Evolutionary conservation across 257 asterid genomes (phyloP).

Genomic region (Pogostemon cablin): DNA sequence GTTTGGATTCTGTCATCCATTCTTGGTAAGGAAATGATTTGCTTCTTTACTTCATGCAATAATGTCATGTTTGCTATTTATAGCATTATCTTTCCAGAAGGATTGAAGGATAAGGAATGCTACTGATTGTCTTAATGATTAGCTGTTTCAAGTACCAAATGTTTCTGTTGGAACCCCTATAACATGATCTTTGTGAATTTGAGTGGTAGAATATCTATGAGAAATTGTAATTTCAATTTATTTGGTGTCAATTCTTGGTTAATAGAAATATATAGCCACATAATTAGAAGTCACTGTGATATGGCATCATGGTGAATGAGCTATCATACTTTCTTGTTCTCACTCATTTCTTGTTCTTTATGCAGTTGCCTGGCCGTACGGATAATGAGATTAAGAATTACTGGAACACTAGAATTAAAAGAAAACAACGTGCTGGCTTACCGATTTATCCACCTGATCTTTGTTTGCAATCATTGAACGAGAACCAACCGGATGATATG

Average conservation of each 20-base stretch:
- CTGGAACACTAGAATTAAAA: constrained; percentile 87
- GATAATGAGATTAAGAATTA: constrained; percentile 89
- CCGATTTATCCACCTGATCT: constrained; percentile 76
- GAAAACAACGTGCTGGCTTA: constrained; percentile 77
- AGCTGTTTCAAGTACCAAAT: neutral
- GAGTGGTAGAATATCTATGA: neutral
- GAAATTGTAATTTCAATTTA: constrained; percentile 4
- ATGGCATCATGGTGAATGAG: neutral
- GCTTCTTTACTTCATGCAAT: neutral
- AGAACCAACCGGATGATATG: constrained; percentile 44
- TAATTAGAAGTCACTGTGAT: neutral
- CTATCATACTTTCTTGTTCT: constrained; percentile 14
- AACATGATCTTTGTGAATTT: neutral
- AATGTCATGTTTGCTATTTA: constrained; percentile 10
- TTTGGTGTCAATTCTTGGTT: neutral
- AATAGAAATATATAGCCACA: constrained; percentile 1
- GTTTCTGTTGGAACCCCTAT: neutral
- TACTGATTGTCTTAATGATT: neutral
- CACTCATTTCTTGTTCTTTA: constrained; percentile 12
- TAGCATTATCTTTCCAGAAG: neutral
- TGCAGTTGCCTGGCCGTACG: constrained; percentile 92
- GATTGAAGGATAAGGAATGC: neutral
- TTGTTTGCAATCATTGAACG: constrained; percentile 46
- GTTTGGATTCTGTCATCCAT: constrained; percentile 10
- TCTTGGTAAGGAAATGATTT: neutral